These are phyloP conservation scores for Dimargaris cristalligena DNA, from an alignment of 192 early-diverging fungal species.

Conservation along the genomic window DNA sequence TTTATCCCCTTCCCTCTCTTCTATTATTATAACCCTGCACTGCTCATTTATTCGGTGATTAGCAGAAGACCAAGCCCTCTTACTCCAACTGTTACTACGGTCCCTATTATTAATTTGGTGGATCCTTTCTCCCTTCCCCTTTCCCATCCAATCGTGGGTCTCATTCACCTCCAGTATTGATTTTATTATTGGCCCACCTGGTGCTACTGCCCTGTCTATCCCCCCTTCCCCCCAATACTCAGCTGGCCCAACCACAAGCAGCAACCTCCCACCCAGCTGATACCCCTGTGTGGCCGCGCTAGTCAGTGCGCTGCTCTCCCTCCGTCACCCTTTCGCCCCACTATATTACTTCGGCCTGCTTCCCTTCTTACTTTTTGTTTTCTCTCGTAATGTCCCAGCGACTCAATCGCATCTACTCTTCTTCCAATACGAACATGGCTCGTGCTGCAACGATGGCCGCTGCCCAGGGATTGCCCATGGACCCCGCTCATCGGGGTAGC, in stretches of 20 bases:
- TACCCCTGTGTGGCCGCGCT: not conserved
- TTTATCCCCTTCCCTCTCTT: not conserved
- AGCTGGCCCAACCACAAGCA: not conserved
- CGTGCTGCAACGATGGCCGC: conserved; percentile 8
- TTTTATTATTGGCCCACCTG: not conserved
- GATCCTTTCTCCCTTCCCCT: not conserved
- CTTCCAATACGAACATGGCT: not conserved
- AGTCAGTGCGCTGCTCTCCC: not conserved
- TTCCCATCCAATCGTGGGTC: not conserved
- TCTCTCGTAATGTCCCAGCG: not conserved
- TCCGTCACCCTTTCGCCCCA: not conserved
- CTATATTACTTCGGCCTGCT: not conserved
- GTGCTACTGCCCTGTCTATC: not conserved
- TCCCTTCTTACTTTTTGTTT: not conserved
- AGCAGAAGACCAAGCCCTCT: not conserved
- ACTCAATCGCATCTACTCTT: not conserved
- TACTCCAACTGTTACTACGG: not conserved
- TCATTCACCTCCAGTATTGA: not conserved
- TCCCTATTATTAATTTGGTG: not conserved
- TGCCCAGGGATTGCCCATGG: not conserved
- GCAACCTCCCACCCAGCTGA: not conserved
- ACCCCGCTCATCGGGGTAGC: not conserved
- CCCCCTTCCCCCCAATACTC: not conserved
- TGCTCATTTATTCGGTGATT: not conserved
- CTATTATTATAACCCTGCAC: not conserved